Evolutionary conservation across 352 stramenopile genomes (phyloP).

Genomic region (Phytopythium mirpurense): DNA sequence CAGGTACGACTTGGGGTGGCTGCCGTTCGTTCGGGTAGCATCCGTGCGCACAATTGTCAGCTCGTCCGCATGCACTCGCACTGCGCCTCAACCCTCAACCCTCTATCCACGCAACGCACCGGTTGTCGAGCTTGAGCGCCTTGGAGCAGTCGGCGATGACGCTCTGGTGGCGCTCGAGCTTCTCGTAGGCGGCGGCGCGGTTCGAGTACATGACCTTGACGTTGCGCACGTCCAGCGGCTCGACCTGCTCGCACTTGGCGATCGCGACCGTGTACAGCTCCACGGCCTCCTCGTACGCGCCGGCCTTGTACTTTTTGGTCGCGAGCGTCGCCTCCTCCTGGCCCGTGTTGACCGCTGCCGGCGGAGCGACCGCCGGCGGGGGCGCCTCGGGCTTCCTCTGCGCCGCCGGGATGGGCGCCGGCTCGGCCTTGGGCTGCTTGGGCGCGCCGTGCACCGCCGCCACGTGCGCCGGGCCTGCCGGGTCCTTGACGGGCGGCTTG

Average conservation of each 20-base stretch:
- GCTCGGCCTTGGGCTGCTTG: conserved; percentile 24
- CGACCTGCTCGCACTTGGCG: conserved; percentile 41
- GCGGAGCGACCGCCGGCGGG: conserved; percentile 1
- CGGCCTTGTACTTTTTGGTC: conserved; percentile 78
- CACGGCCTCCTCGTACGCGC: conserved; percentile 57
- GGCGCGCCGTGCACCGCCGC: conserved; percentile 14
- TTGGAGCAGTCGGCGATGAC: conserved; percentile 62
- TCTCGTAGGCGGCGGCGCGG: conserved; percentile 67
- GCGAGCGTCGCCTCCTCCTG: conserved; percentile 63
- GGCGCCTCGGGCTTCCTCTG: conserved; percentile 22
- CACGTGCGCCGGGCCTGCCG: conserved; percentile 12
- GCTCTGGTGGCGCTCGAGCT: conserved; percentile 51
- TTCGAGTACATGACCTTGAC: conserved; percentile 87
- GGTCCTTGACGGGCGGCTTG: conserved; percentile 20
- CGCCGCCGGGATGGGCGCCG: conserved; percentile 11
- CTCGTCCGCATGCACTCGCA: no score
- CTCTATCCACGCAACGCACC: conserved; percentile 4
- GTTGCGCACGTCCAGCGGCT: conserved; percentile 62
- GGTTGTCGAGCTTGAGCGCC: conserved; percentile 57
- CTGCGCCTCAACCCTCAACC: background rate
- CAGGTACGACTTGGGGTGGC: conserved; percentile 72
- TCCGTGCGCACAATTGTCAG: no score
- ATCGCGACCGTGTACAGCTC: conserved; percentile 70
- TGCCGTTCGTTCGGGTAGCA: no score
- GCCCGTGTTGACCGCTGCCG: conserved; percentile 24